Conservation (phyloP, 1,284 basidiomycete genomes). For the Chondrostereum purpureum region DNA sequence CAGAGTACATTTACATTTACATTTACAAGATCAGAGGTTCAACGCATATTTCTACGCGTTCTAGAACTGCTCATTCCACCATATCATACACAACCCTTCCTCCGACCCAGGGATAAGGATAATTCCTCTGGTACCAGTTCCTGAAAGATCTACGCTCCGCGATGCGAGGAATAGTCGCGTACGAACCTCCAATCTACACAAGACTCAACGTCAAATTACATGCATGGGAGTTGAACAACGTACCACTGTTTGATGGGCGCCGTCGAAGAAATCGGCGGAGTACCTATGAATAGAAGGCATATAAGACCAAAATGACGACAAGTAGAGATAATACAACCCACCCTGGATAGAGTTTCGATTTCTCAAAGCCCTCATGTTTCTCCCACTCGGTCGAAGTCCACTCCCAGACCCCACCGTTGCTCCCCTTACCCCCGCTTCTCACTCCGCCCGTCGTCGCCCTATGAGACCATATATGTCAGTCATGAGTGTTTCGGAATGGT, state of each 20-base stretch:
- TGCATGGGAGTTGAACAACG: conserved; percentile 27
- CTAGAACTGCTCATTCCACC: too few relatives aligned
- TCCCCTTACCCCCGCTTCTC: conserved; percentile 46
- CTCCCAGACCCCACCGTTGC: conserved; percentile 98
- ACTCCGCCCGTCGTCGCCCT: conserved; percentile 59
- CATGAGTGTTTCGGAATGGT: conserved; percentile 1
- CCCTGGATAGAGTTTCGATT: conserved; percentile 81
- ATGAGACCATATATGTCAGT: neutral
- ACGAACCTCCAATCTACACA: conserved; percentile 82
- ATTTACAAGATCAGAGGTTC: too few relatives aligned
- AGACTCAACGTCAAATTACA: conserved; percentile 2
- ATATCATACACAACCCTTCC: conserved; percentile 62
- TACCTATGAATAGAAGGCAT: conserved; percentile 31
- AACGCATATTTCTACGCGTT: too few relatives aligned
- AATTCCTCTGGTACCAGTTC: conserved; percentile 75
- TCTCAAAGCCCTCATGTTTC: conserved; percentile 67
- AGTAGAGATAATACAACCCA: conserved; percentile 24
- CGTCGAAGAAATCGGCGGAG: conserved; percentile 86
- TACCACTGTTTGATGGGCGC: conserved; percentile 79
- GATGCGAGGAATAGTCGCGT: conserved; percentile 77
- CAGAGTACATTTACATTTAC: too few relatives aligned
- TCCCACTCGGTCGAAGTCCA: conserved; percentile 87
- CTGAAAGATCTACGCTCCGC: conserved; percentile 70
- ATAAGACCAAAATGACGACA: neutral
- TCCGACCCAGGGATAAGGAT: conserved; percentile 69